phyloP scores from a whole-genome alignment of 164 flowering plant species.

The Saururus chinensis region DNA sequence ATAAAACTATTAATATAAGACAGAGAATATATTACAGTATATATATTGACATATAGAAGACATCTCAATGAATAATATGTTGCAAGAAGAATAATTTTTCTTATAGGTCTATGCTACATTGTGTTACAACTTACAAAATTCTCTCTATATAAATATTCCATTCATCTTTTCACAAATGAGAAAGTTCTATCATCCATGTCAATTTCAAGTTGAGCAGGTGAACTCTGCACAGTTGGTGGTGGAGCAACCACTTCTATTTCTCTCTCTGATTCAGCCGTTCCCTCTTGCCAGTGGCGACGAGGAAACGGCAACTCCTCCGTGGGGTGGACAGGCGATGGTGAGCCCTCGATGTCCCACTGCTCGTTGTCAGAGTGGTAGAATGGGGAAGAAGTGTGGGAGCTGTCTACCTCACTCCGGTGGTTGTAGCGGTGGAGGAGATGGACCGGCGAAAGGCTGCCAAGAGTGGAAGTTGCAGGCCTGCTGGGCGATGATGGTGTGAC shows the following conservation, averaged over 20 bases:
- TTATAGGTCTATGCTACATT: too few species aligned
- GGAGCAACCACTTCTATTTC: conserved; percentile 6
- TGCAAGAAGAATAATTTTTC: too few species aligned
- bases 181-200: conserved; percentile 8
- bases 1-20: too few species aligned
- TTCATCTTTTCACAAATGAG: conserved; percentile 18
- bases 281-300: conserved; percentile 6
- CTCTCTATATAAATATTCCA: background rate
- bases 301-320: conserved; percentile 20
- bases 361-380: conserved; percentile 19
- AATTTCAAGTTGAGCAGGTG: conserved; percentile 18
- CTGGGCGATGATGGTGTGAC: conserved; percentile 40
- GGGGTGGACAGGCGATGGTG: conserved; percentile 22
- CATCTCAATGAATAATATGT: too few species aligned
- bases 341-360: conserved; percentile 27
- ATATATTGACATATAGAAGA: too few species aligned
- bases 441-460: conserved; percentile 38
- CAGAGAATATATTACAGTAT: too few species aligned
- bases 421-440: conserved; percentile 36
- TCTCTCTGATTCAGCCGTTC: conserved; percentile 3
- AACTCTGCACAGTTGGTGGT: conserved; percentile 7
- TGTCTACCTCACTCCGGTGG: conserved; percentile 27
- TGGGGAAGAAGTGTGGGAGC: conserved; percentile 33
- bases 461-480: conserved; percentile 37
- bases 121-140: too few species aligned